Evolutionary conservation across 176 grass and related monocot genomes (phyloP), one percentile per base, ranked within the genome.

Genomic region (Carex cristatella): DNA sequence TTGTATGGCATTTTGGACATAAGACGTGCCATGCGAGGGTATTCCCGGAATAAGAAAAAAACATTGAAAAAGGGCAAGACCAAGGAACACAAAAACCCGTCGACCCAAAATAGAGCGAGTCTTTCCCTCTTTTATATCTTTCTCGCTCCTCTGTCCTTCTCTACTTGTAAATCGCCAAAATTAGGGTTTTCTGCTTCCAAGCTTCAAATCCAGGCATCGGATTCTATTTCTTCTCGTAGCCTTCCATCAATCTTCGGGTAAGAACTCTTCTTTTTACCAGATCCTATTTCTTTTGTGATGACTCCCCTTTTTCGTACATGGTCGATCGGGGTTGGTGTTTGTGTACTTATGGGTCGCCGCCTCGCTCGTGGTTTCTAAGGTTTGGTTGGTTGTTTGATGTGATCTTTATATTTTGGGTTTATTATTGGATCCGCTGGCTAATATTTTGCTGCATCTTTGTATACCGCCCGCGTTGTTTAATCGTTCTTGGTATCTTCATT

Each of bases 131-230:
- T 49, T 69, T 69, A 55, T 32, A 53, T 31, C 28, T 83, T 69
- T 66, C 38, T 83, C 81, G 60, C 62, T 83, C 62, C 27, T 83
- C 38, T 63, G 32, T 82, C 81, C 55, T 40, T 23, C 79, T 81
- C 79, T 64, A 12, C 79, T 81, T 42, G 9, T 32, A 83, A 83
- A 68, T 83, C 64, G 61, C 64, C 81, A 63, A 66, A 83, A 83
- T 83, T 83, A 83, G 81, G 81, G 81, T 83, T 83, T 83, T 69
- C 61, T 10, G 18, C 9, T 66, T 28, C 61, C 7, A 16, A 31
- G 10, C 13, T 68, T 49, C 14, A 67, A 68, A 67, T 83, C 81
- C 48, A 51, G 44, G 9, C 7, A 4, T 66, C 48, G 1, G 62
- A 83, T 65, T 66, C 80, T 55, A 3, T 42, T 58, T 79, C 49